Base-by-base conservation (phyloP, 768 basidiomycete species). In the Cystofilobasidium macerans region DNA sequence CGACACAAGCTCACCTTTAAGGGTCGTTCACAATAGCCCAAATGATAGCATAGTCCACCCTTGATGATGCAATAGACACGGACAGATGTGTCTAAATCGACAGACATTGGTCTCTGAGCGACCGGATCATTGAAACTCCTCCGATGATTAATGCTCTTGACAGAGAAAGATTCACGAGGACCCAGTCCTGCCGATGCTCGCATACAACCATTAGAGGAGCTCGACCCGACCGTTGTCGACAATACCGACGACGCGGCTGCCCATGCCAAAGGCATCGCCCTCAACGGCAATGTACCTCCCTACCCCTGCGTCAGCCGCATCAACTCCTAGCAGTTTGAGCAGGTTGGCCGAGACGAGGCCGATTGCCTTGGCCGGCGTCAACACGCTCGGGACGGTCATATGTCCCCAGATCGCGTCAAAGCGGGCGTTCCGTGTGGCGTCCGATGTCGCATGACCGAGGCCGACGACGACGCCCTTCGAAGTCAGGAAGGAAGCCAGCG, bases 401-500 rank as follows among this genome's bases (percentile, higher is more conserved):
- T 61, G 32, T 43, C 48, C 48, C 60, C 43, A 32, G 40, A 20
- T 5, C 14, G 78, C 83, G 70, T 70, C 89, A 70, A 90, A 87
- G 20, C 86, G 82, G 13, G 86, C 80, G 72, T 86, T 89, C 30
- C 87, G 82, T 9, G 86, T 85, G 32, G 40, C 60, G 81, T 79
- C 86, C 85, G 89, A 45, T 81, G 81, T 68, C 84, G 83, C 53
- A 80, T 75, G 54, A 58, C 71, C 86, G 84, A 75, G 64, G 16
- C 73, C 76, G 40, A 76, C 75, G 30, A 82, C 83, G 22, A 94
- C 87, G 32, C 84, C 84, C 53, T 87, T 81, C 5, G 79, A 78
- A 22, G 85, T 73, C 24, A 97, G 81, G 65, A 79, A 79, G 24
- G 81, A 78, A 45, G 89, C 77, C 0, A 83, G 79, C 63, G 79